Conservation (phyloP, 441 rosid genomes). For the Theobroma grandiflorum region DNA sequence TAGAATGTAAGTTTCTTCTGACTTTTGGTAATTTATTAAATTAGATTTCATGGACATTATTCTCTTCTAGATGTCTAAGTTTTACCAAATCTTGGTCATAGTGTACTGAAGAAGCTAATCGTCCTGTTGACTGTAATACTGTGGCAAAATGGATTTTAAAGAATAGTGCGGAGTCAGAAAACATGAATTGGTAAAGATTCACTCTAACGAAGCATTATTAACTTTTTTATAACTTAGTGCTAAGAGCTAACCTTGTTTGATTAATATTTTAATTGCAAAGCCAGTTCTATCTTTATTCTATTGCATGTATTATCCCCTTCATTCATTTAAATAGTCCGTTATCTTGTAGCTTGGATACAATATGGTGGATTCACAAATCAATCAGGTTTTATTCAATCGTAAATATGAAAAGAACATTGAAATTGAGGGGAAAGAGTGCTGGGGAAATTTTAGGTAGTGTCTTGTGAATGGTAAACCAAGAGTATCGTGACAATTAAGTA, state of each 20-base stretch:
- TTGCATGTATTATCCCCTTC: background rate
- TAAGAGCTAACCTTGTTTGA: background rate
- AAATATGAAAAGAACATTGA: background rate
- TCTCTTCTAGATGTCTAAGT: background rate
- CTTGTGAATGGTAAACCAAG: conserved; percentile 7
- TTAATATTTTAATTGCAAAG: background rate
- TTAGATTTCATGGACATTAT: conserved; percentile 16
- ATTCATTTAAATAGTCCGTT: conserved; percentile 12
- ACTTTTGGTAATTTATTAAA: background rate
- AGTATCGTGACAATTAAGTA: background rate
- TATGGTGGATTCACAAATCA: conserved; percentile 3
- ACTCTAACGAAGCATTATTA: background rate
- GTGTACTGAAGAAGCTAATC: conserved; percentile 99
- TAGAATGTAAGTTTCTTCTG: conserved; percentile 76
- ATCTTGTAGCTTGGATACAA: too few relatives aligned
- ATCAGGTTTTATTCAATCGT: background rate
- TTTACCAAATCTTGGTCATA: conserved; percentile 34
- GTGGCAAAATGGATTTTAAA: conserved; percentile 92
- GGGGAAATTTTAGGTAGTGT: background rate
- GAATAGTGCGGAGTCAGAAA: conserved; percentile 97
- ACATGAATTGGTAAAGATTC: conserved; percentile 85
- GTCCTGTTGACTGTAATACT: conserved; percentile 95
- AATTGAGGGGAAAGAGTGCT: conserved; percentile 9
- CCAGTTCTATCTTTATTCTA: background rate
- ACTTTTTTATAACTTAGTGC: background rate